Evolutionary conservation across 2,329 filamentous ascomycete species (phyloP).

Genomic region (Trichoderma pleuroti): DNA sequence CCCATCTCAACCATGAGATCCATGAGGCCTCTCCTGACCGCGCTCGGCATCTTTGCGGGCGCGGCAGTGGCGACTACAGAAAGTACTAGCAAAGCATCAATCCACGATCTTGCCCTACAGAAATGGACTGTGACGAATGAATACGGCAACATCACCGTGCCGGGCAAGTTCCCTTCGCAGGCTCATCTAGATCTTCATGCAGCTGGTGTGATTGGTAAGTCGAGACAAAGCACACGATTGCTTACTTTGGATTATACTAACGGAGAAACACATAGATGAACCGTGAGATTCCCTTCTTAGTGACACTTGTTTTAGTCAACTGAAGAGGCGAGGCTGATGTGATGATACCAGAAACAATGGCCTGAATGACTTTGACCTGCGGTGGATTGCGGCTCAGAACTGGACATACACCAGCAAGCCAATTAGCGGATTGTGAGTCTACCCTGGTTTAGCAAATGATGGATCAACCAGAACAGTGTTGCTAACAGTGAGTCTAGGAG

Average conservation of each 20-base stretch:
- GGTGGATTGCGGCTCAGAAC: conserved; percentile 51
- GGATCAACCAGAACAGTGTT: not conserved
- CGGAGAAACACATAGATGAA: conserved; percentile 27
- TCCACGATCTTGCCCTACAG: conserved; percentile 4
- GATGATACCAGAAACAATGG: conserved; percentile 43
- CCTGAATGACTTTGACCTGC: conserved; percentile 56
- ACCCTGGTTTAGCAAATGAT: not conserved
- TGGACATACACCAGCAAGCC: conserved; percentile 57
- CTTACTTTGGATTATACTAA: not conserved
- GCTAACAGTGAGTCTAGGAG: conserved; percentile 25
- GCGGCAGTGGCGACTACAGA: not conserved
- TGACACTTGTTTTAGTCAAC: not conserved
- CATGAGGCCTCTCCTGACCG: not conserved
- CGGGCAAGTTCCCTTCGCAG: conserved; percentile 54
- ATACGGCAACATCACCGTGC: conserved; percentile 34
- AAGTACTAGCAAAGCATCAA: not conserved
- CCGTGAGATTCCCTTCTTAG: conserved; percentile 25
- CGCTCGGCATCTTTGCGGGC: conserved; percentile 5
- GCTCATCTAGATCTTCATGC: conserved; percentile 56
- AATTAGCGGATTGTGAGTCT: conserved; percentile 40
- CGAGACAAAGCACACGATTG: not conserved
- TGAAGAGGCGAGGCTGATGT: not conserved
- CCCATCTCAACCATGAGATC: not conserved
- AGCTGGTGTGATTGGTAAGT: conserved; percentile 46
- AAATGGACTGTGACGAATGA: conserved; percentile 18